Percentiles rank a stretch among this genome's conserved stretches.
These are phyloP conservation scores for Colletotrichum lini DNA, from an alignment of 2,329 filamentous ascomycete species.

Conservation along the genomic window DNA sequence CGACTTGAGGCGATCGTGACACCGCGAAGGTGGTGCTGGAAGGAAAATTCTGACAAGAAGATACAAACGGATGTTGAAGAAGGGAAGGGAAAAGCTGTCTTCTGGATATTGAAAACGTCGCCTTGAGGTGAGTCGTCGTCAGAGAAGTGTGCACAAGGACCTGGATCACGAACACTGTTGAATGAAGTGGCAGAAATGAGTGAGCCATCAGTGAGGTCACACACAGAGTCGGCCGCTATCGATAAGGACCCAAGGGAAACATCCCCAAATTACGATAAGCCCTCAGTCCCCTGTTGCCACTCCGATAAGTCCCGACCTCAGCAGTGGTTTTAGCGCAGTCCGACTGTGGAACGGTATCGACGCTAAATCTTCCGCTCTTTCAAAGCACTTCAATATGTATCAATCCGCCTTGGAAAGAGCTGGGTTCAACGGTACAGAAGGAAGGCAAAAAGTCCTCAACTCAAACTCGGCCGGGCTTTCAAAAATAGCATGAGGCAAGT, in stretches of 20 bases:
- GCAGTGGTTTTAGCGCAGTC: slow-evolving; percentile 18
- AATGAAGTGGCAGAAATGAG: slow-evolving; percentile 37
- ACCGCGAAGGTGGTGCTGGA: background rate
- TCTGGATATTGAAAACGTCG: background rate
- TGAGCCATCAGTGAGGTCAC: slow-evolving; percentile 37
- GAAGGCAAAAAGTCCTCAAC: background rate
- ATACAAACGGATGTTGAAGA: background rate
- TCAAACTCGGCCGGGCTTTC: background rate
- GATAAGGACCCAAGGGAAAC: slow-evolving; percentile 14
- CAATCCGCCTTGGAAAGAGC: background rate
- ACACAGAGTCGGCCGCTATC: slow-evolving; percentile 3
- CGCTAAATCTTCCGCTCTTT: slow-evolving; percentile 1
- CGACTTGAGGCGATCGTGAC: slow-evolving; percentile 21
- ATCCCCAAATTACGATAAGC: slow-evolving; percentile 13
- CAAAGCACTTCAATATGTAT: background rate
- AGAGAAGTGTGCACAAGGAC: slow-evolving; percentile 16
- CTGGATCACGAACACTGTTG: slow-evolving; percentile 31
- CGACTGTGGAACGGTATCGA: slow-evolving; percentile 22
- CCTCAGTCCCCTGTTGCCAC: slow-evolving; percentile 12
- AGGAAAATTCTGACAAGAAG: background rate
- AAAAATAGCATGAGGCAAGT: slow-evolving; percentile 22
- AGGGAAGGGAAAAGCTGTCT: background rate
- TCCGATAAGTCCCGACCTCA: slow-evolving; percentile 39
- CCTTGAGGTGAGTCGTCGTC: slow-evolving; percentile 5
- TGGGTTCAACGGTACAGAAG: background rate